These are phyloP conservation scores for Eleusine coracana DNA, from an alignment of 176 grass and related monocot genomes.

Conservation along the genomic window DNA sequence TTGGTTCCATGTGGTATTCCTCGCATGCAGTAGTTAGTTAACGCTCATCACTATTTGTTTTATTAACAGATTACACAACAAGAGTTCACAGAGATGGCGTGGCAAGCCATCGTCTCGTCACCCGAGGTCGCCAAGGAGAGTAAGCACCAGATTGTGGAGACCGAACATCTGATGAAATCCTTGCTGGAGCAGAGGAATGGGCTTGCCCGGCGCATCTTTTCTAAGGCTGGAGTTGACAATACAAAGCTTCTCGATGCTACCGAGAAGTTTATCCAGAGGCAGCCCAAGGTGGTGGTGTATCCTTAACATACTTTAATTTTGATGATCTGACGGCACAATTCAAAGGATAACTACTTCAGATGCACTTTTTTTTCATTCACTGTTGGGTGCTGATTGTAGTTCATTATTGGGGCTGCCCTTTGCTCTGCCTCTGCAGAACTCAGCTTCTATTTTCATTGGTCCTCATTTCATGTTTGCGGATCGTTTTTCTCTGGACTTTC, in stretches of 20 bases:
- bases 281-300: constrained; percentile 86
- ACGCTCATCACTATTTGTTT: not conserved
- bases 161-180: constrained; percentile 93
- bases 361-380: not conserved
- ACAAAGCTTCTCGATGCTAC: constrained; percentile 92
- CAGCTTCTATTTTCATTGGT: not conserved
- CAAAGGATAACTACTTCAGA: not conserved
- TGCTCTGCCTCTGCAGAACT: not conserved
- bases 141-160: constrained; percentile 98
- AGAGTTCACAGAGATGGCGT: constrained; percentile 99
- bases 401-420: not conserved
- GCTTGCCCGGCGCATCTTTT: constrained; percentile 93
- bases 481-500: not conserved
- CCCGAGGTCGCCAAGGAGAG: constrained; percentile 97
- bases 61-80: constrained; percentile 85
- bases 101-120: constrained; percentile 80
- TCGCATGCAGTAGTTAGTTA: not conserved
- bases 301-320: not conserved
- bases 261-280: constrained; percentile 88
- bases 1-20: not conserved
- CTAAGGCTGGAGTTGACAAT: constrained; percentile 91
- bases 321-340: not conserved
- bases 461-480: not conserved
- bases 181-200: constrained; percentile 96
- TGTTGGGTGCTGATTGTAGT: not conserved